Percentiles rank a stretch among this genome's conserved stretches.
Evolutionary conservation across 164 flowering plant genomes (phyloP).

Genomic region (Pachysandra terminalis): DNA sequence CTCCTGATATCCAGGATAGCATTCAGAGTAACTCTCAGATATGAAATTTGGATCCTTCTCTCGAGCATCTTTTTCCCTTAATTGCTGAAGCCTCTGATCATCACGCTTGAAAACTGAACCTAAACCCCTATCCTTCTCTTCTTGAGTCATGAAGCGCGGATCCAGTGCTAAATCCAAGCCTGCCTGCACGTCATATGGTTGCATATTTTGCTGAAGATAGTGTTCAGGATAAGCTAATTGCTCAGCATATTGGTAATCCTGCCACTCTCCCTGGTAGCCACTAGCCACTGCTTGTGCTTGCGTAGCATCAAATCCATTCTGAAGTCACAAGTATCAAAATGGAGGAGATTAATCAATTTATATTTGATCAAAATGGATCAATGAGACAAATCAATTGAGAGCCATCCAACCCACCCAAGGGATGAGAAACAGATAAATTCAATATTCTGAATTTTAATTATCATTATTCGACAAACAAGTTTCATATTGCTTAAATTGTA

Average conservation of each 20-base stretch:
- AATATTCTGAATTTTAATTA: too few relatives aligned
- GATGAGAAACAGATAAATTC: background rate
- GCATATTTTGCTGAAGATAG: constrained; percentile 64
- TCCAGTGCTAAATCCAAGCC: constrained; percentile 47
- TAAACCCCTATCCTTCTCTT: constrained; percentile 94
- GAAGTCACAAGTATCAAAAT: constrained; percentile 17
- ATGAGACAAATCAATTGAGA: too few relatives aligned
- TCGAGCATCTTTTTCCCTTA: constrained; percentile 92
- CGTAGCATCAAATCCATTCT: constrained; percentile 78
- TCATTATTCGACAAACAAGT: background rate
- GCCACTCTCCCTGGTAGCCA: constrained; percentile 88
- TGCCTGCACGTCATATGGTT: constrained; percentile 55
- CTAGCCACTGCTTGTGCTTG: constrained; percentile 66
- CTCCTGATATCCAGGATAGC: constrained; percentile 97
- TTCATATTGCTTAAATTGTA: background rate
- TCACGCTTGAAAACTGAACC: constrained; percentile 99
- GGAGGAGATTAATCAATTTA: background rate
- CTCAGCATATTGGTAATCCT: constrained; percentile 81
- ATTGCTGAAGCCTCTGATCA: constrained; percentile 88
- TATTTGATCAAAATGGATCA: background rate
- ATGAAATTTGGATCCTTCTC: constrained; percentile 98
- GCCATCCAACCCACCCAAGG: too few relatives aligned
- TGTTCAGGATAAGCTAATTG: constrained; percentile 85
- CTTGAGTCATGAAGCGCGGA: constrained; percentile 92
- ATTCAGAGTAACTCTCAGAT: constrained; percentile 97